Conservation (phyloP, 2,329 filamentous ascomycete genomes). For the Sarocladiaceae sp. region DNA sequence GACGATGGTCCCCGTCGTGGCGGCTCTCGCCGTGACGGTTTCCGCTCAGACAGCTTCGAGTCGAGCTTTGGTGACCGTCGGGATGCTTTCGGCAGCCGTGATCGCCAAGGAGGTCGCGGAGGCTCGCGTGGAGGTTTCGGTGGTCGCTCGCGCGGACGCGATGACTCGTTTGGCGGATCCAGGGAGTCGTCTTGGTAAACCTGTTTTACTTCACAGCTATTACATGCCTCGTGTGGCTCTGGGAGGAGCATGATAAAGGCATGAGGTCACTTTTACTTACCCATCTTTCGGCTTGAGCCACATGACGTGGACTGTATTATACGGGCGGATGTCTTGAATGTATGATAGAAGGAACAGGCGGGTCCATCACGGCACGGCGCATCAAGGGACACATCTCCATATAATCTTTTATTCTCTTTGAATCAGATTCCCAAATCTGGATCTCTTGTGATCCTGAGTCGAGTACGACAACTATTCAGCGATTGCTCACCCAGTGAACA, state of each 20-base stretch:
- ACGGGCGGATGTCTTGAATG: background rate
- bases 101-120: background rate
- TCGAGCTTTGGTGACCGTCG: slow-evolving; percentile 5
- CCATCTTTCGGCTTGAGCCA: background rate
- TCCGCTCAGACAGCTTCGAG: background rate
- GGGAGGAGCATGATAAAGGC: too few species aligned
- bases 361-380: slow-evolving; percentile 1
- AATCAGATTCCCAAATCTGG: too few species aligned
- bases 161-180: too few species aligned
- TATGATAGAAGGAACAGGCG: background rate
- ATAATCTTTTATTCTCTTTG: background rate
- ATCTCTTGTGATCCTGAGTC: too few species aligned
- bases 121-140: slow-evolving; percentile 9
- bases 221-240: too few species aligned
- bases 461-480: too few species aligned
- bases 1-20: slow-evolving; percentile 15
- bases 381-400: slow-evolving; percentile 7
- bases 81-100: slow-evolving; percentile 7
- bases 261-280: too few species aligned
- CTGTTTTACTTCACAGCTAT: too few species aligned
- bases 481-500: too few species aligned
- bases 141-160: slow-evolving; percentile 1
- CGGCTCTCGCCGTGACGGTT: slow-evolving; percentile 15
- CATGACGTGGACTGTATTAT: background rate
- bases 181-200: too few species aligned